Evolutionary conservation across 306 rosid genomes (phyloP).

Genomic region (Fagus crenata): DNA sequence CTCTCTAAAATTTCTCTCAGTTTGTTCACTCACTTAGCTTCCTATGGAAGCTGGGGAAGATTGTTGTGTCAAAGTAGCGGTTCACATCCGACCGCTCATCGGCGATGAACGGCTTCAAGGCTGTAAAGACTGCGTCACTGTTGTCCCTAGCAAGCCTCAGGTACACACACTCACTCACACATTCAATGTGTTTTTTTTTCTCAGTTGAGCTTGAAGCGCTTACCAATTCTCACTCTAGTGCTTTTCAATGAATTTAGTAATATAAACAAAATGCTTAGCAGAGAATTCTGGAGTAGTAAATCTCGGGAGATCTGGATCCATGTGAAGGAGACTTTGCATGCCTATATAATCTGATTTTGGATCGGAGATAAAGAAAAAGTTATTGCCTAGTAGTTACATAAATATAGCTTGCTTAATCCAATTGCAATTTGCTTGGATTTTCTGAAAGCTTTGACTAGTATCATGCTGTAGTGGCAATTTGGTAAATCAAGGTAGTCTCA

Average conservation of each 20-base stretch:
- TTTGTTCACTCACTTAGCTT: constrained; percentile 21
- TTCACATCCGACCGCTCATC: constrained; percentile 91
- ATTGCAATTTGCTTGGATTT: constrained; percentile 14
- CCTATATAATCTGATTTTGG: constrained; percentile 23
- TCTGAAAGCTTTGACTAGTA: constrained; percentile 21
- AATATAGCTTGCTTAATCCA: constrained; percentile 22
- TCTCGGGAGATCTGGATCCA: constrained; percentile 51
- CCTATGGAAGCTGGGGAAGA: constrained; percentile 80
- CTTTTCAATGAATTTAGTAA: neutral
- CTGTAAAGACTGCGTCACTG: constrained; percentile 94
- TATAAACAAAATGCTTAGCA: constrained; percentile 1
- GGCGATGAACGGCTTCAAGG: constrained; percentile 91
- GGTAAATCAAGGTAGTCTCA: constrained; percentile 15
- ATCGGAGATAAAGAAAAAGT: constrained; percentile 22
- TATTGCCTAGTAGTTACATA: constrained; percentile 25
- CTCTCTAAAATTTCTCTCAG: neutral
- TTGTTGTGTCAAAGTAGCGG: constrained; percentile 96
- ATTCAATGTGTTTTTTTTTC: neutral
- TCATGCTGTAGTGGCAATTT: constrained; percentile 15
- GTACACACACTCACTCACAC: constrained; percentile 37
- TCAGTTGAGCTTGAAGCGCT: neutral
- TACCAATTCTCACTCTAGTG: neutral
- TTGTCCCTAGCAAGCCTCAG: constrained; percentile 94
- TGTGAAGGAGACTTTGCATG: constrained; percentile 16
- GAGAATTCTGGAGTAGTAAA: constrained; percentile 16